phyloP scores from a whole-genome alignment of 768 basidiomycete species.

The Holtermannia corniformis region DNA sequence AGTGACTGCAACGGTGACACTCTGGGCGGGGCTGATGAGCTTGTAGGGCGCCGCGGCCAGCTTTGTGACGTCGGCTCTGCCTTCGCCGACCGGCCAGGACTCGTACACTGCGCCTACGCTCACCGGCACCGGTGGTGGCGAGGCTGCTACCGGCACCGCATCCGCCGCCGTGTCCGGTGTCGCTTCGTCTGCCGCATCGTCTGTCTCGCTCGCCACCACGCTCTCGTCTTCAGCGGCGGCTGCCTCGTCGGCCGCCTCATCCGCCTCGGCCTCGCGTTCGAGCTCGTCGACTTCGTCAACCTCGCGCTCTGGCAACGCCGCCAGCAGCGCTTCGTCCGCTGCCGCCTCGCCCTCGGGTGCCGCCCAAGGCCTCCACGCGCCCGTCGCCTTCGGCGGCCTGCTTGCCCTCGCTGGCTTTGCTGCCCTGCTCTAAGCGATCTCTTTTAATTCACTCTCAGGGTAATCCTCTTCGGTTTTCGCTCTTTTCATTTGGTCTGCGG shows the following conservation, averaged over 20 bases:
- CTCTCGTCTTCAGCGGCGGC: slow-evolving; percentile 1
- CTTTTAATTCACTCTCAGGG: too few species aligned
- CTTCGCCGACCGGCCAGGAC: slow-evolving; percentile 19
- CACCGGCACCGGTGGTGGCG: slow-evolving; percentile 33
- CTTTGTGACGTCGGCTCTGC: slow-evolving; percentile 23
- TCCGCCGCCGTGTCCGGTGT: slow-evolving; percentile 8
- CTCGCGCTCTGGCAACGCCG: slow-evolving; percentile 5
- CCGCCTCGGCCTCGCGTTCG: slow-evolving; percentile 5
- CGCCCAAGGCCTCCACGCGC: background rate
- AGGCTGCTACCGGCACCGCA: slow-evolving; percentile 22
- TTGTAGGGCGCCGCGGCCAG: slow-evolving; percentile 16
- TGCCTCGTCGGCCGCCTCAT: background rate
- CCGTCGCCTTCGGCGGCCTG: background rate
- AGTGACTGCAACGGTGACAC: background rate
- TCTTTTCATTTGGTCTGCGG: too few species aligned
- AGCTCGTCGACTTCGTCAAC: slow-evolving; percentile 3
- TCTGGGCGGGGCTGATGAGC: too few species aligned
- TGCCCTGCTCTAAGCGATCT: slow-evolving; percentile 15
- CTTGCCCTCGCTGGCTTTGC: slow-evolving; percentile 13
- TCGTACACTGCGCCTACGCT: slow-evolving; percentile 29
- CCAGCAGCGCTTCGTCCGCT: slow-evolving; percentile 4
- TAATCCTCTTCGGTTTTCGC: too few species aligned
- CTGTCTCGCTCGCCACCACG: background rate
- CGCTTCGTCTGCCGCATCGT: slow-evolving; percentile 4
- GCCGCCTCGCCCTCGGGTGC: slow-evolving; percentile 1